phyloP scores from a whole-genome alignment of 352 stramenopile species.

The Phytophthora capsici region DNA sequence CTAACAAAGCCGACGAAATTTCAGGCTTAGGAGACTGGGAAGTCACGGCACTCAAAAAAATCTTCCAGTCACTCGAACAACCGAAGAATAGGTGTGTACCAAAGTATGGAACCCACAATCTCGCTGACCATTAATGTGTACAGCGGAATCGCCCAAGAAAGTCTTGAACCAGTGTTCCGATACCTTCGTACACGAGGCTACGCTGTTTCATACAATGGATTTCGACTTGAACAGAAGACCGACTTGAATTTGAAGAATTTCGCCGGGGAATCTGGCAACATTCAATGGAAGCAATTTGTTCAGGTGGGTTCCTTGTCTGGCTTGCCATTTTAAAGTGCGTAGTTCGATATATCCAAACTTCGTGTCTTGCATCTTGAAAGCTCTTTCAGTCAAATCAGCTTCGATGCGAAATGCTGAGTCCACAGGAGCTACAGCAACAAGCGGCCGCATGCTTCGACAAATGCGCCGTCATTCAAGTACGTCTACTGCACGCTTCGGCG shows the following conservation, averaged over 20 bases:
- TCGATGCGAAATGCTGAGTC: constrained; percentile 35
- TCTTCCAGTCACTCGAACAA: constrained; percentile 56
- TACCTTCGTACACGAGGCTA: constrained; percentile 40
- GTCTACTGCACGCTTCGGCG: background rate
- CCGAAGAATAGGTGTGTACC: constrained; percentile 39
- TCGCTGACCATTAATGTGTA: background rate
- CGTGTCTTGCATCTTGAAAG: constrained; percentile 3
- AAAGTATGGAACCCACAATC: background rate
- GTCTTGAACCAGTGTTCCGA: constrained; percentile 18
- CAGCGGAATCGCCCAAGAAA: constrained; percentile 28
- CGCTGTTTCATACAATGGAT: constrained; percentile 21
- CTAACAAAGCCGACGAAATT: constrained; percentile 22
- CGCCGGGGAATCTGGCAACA: constrained; percentile 16
- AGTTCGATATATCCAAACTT: background rate
- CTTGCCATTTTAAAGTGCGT: background rate
- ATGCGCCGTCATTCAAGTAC: constrained; percentile 43
- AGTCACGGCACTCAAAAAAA: constrained; percentile 50
- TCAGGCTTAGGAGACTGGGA: constrained; percentile 60
- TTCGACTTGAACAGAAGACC: constrained; percentile 19
- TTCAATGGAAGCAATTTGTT: constrained; percentile 32
- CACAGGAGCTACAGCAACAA: constrained; percentile 33
- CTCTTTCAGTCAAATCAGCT: constrained; percentile 39
- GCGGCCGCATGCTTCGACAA: constrained; percentile 44
- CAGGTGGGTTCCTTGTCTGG: constrained; percentile 12
- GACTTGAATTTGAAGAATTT: constrained; percentile 14